Evolutionary conservation across 495 filamentous ascomycete genomes (phyloP).

Genomic region (Neurospora sp.): DNA sequence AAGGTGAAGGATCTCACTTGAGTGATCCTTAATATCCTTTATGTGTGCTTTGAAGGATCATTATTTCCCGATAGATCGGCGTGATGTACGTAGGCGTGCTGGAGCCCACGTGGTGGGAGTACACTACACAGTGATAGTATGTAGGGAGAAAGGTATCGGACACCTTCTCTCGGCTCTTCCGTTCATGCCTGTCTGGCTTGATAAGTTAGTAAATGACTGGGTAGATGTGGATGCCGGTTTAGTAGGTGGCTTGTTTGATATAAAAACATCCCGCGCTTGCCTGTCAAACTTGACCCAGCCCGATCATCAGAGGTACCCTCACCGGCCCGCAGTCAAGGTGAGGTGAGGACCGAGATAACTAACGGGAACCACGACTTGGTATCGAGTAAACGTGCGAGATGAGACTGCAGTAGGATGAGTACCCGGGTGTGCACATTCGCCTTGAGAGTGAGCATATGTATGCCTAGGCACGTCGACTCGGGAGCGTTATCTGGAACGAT

Average conservation of each 20-base stretch:
- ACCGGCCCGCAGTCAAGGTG: background rate
- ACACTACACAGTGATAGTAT: background rate
- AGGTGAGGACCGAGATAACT: background rate
- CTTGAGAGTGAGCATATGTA: background rate
- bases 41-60: background rate
- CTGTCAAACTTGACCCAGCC: background rate
- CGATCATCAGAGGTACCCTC: background rate
- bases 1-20: background rate
- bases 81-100: background rate
- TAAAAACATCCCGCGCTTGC: background rate
- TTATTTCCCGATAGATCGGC: background rate
- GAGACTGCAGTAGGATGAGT: background rate
- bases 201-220: background rate
- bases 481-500: background rate
- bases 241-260: background rate
- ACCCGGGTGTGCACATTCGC: background rate
- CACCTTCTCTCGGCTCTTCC: background rate
- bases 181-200: background rate
- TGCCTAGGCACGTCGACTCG: background rate
- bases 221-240: background rate
- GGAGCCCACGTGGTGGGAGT: background rate
- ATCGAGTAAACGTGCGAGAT: background rate
- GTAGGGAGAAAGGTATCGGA: background rate
- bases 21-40: background rate
- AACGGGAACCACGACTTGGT: background rate